Evolutionary conservation across 2,329 filamentous ascomycete genomes (phyloP).

Genomic region (Pyrenophora graminea): DNA sequence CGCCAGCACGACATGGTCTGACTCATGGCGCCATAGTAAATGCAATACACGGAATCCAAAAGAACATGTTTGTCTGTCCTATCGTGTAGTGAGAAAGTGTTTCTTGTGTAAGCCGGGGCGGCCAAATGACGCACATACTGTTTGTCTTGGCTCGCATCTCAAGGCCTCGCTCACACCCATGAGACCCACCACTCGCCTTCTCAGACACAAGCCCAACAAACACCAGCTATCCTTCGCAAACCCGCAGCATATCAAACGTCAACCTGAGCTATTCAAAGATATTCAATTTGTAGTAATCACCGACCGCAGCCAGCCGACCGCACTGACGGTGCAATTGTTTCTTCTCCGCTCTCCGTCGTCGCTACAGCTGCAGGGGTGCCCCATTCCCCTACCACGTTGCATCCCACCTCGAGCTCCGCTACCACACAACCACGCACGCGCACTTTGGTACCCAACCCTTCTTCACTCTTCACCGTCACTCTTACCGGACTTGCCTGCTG

Average conservation of each 20-base stretch:
- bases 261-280: slow-evolving; percentile 6
- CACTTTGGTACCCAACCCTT: neutral
- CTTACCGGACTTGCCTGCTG: neutral
- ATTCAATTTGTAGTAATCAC: slow-evolving; percentile 8
- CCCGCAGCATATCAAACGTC: slow-evolving; percentile 5
- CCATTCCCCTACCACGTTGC: slow-evolving; percentile 30
- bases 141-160: slow-evolving; percentile 9
- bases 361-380: slow-evolving; percentile 31
- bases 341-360: slow-evolving; percentile 37
- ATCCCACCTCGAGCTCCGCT: slow-evolving; percentile 28
- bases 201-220: slow-evolving; percentile 28
- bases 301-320: slow-evolving; percentile 5
- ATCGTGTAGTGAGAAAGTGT: neutral
- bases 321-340: slow-evolving; percentile 18
- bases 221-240: slow-evolving; percentile 23
- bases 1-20: slow-evolving; percentile 1
- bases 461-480: too few species aligned
- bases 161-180: slow-evolving; percentile 7
- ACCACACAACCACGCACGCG: slow-evolving; percentile 12
- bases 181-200: slow-evolving; percentile 16
- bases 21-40: neutral
- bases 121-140: slow-evolving; percentile 19
- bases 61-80: too few species aligned
- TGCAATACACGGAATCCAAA: too few species aligned
- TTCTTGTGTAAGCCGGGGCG: neutral